Base-by-base conservation (phyloP, 148 eudicot species). In the Chenopodium suecicum region DNA sequence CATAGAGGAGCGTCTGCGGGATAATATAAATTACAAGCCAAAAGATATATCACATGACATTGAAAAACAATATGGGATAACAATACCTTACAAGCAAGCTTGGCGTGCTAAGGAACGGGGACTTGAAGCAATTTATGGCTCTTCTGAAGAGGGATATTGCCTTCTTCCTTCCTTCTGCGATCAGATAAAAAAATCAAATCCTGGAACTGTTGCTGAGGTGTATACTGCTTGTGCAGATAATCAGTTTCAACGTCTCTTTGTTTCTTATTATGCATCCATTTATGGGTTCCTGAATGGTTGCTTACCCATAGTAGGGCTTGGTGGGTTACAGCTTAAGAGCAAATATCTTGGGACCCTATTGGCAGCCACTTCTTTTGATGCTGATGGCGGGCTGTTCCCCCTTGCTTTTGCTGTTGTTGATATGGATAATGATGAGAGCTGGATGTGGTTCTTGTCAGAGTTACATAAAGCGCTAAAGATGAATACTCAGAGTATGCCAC, bases 101-200 rank as follows among this genome's bases (percentile, higher is more conserved):
- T 90, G 94, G 94, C 90, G 92, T 25, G 94, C 92, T 48, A 90
- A 87, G 83, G 94, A 90, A 68, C 86, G 94, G 25, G 91, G 89
- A 11, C 90, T 91, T 76, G 88, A 87, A 31, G 90, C 90, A 75
- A 87, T 91, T 44, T 87, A 88, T 81, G 94, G 94, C 58, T 90
- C 94, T 81, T 90, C 86, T 77, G 94, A 91, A 79, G 89, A 91
- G 82, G 94, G 90, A 3, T 90, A 91, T 60, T 88, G 69, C 71
- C 87, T 88, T 64, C 92, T 90, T 74, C 92, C 94, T 31, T 80
- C 80, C 12, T 50, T 50, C 54, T 91, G 94, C 84, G 92, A 87
- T 70, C 86, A 87, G 73, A 86, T 90, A 67, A 90, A 78, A 77
- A 84, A 80, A 79, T 78, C 82, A 17, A 91, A 91, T 72, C 92